Conservation (phyloP, 805 yeast genomes). For the Cyberlindnera veronae region DNA sequence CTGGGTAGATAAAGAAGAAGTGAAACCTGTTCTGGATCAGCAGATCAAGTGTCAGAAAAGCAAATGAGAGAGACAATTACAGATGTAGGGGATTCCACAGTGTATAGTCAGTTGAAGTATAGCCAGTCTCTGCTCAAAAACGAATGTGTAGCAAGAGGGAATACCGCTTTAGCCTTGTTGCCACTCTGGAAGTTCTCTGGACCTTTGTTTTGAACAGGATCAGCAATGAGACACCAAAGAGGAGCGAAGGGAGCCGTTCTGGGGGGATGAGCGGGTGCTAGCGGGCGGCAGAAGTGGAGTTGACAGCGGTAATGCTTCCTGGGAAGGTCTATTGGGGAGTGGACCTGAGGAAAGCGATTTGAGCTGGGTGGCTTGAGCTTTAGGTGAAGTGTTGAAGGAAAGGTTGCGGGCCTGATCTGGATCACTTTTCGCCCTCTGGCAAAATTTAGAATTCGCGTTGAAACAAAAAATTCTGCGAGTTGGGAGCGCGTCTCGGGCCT, state of each 20-base stretch:
- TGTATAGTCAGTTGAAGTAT: background rate
- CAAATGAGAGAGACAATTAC: background rate
- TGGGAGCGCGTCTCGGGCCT: too few species aligned
- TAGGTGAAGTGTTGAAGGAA: conserved; percentile 1
- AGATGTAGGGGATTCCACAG: background rate
- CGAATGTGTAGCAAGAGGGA: conserved; percentile 1
- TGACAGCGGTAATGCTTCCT: too few species aligned
- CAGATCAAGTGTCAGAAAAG: background rate
- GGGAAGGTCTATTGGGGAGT: too few species aligned
- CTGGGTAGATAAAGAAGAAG: background rate
- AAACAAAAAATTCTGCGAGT: conserved; percentile 2
- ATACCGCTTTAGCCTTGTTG: background rate
- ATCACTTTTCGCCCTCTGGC: conserved; percentile 8
- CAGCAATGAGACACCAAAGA: background rate
- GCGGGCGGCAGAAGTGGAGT: too few species aligned
- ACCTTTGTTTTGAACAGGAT: background rate
- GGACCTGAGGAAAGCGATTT: too few species aligned
- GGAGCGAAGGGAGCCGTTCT: too few species aligned
- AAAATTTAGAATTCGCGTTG: conserved; percentile 9
- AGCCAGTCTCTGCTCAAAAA: background rate
- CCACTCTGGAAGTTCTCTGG: too few species aligned
- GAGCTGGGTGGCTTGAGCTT: too few species aligned
- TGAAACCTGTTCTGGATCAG: too few species aligned
- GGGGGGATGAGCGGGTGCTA: too few species aligned
- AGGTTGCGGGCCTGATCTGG: conserved; percentile 15